Evolutionary conservation across 495 filamentous ascomycete species (phyloP), one percentile per base, ranked within the genome.

Genomic region (Apiosordaria backusii): DNA sequence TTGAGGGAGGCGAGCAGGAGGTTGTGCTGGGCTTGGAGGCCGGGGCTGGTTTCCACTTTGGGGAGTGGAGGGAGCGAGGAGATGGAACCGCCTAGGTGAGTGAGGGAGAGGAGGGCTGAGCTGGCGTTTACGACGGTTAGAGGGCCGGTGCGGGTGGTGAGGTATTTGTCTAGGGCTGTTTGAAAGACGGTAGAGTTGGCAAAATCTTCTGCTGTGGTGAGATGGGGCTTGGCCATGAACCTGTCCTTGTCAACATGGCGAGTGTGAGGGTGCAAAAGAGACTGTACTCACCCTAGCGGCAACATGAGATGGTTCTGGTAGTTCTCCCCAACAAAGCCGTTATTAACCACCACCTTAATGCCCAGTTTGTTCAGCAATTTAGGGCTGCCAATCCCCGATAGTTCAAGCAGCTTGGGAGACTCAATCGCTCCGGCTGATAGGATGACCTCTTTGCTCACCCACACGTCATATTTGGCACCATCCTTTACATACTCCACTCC

Each of bases 391-490:
- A 81, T 75, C 16, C 79, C 79, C 57, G 76, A 78, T 4, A 78
- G 73, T 68, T 78, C 83, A 3, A 87, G 76, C 5, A 87, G 72
- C 62, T 83, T 78, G 0, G 85, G 85, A 50, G 82, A 81, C 60
- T 81, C 80, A 54, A 86, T 71, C 15, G 78, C 68, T 13, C 85
- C 84, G 50, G 80, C 79, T 0, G 85, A 72, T 4, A 87, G 66
- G 60, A 87, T 85, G 9, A 86, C 82, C 69, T 87, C 85, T 53
- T 79, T 82, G 0, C 67, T 68, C 23, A 75, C 76, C 13, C 72
- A 71, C 6, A 92, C 72, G 4, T 69, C 57, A 50, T 76, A 70
- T 72, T 63, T 21, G 69, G 74, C 1, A 80, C 79, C 26, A 81
- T 82, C 53, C 77, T 74, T 9, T 77, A 77, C 67, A 70, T 83